Percentiles rank a stretch among this genome's conserved stretches.
These are phyloP conservation scores for Geotrichum aggregatum DNA, from an alignment of 1,139 yeast genomes.

Conservation along the genomic window DNA sequence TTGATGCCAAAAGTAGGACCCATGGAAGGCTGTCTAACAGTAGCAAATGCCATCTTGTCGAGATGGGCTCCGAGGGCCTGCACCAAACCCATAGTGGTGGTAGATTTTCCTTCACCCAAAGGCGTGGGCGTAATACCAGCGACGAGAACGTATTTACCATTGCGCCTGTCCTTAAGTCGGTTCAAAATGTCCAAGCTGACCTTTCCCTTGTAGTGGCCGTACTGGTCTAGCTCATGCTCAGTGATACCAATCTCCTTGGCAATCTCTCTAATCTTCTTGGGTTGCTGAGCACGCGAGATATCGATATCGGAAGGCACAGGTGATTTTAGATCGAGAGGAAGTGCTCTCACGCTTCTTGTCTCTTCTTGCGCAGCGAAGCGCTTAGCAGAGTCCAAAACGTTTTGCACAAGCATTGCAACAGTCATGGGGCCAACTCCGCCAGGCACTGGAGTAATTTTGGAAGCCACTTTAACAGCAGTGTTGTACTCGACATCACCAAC, in stretches of 20 bases:
- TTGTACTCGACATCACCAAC: slow-evolving; percentile 93
- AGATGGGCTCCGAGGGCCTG: slow-evolving; percentile 94
- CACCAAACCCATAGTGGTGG: slow-evolving; percentile 94
- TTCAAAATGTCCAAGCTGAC: slow-evolving; percentile 70
- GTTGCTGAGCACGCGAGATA: slow-evolving; percentile 84
- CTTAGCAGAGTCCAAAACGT: slow-evolving; percentile 80
- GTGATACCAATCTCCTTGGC: slow-evolving; percentile 83
- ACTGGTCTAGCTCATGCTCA: slow-evolving; percentile 80
- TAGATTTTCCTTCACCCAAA: slow-evolving; percentile 95
- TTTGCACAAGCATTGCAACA: slow-evolving; percentile 89
- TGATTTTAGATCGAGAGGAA: slow-evolving; percentile 57
- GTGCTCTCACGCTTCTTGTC: slow-evolving; percentile 52
- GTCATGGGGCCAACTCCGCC: slow-evolving; percentile 99
- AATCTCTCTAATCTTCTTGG: slow-evolving; percentile 75
- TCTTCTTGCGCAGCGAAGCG: slow-evolving; percentile 34
- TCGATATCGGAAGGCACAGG: slow-evolving; percentile 96
- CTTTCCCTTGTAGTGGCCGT: slow-evolving; percentile 90
- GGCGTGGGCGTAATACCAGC: slow-evolving; percentile 99
- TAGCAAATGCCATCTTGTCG: slow-evolving; percentile 83
- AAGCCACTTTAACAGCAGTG: slow-evolving; percentile 61
- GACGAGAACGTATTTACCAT: slow-evolving; percentile 89
- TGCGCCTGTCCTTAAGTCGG: slow-evolving; percentile 60
- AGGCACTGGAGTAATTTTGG: slow-evolving; percentile 90
- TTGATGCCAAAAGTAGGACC: slow-evolving; percentile 98
- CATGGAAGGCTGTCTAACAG: slow-evolving; percentile 97